Conservation (phyloP, 2,329 filamentous ascomycete species). For the Nemania serpens region DNA sequence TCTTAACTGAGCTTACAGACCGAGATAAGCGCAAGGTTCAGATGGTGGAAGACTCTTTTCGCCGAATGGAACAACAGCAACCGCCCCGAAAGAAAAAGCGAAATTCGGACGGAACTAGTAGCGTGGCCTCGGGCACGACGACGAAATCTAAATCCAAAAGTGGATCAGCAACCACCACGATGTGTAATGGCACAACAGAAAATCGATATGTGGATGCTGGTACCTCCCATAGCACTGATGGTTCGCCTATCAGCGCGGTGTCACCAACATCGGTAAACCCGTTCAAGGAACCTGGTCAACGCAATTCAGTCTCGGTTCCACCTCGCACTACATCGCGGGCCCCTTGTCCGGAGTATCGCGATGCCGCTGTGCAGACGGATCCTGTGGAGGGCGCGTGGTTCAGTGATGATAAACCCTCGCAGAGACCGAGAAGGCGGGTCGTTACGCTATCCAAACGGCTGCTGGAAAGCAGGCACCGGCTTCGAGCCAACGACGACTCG, state of each 20-base stretch:
- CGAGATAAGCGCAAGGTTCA: slow-evolving; percentile 70
- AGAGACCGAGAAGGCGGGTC: slow-evolving; percentile 52
- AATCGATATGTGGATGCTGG: slow-evolving; percentile 57
- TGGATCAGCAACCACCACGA: slow-evolving; percentile 26
- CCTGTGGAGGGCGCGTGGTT: slow-evolving; percentile 59
- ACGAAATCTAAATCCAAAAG: slow-evolving; percentile 47
- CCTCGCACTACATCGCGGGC: slow-evolving; percentile 48
- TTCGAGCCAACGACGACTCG: slow-evolving; percentile 48
- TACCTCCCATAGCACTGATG: slow-evolving; percentile 59
- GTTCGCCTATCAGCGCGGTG: slow-evolving; percentile 52
- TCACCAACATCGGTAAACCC: slow-evolving; percentile 45
- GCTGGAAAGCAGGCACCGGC: slow-evolving; percentile 53
- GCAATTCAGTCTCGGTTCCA: slow-evolving; percentile 37
- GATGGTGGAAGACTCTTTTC: slow-evolving; percentile 67
- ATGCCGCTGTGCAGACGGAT: slow-evolving; percentile 60
- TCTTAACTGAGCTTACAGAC: slow-evolving; percentile 67
- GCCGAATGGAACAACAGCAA: slow-evolving; percentile 64
- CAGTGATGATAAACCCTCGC: slow-evolving; percentile 44
- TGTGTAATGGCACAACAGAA: slow-evolving; percentile 43
- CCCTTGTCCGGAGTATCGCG: slow-evolving; percentile 52
- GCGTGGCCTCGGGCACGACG: slow-evolving; percentile 35
- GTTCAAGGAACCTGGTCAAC: slow-evolving; percentile 38
- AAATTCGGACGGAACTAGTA: slow-evolving; percentile 56
- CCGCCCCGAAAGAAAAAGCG: slow-evolving; percentile 67
- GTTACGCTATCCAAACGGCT: slow-evolving; percentile 59